A percentile compares a stretch with the other conserved stretches of the same genome.
Evolutionary conservation across 139 green algal species (phyloP).

Genomic region (Closterium sp.): DNA sequence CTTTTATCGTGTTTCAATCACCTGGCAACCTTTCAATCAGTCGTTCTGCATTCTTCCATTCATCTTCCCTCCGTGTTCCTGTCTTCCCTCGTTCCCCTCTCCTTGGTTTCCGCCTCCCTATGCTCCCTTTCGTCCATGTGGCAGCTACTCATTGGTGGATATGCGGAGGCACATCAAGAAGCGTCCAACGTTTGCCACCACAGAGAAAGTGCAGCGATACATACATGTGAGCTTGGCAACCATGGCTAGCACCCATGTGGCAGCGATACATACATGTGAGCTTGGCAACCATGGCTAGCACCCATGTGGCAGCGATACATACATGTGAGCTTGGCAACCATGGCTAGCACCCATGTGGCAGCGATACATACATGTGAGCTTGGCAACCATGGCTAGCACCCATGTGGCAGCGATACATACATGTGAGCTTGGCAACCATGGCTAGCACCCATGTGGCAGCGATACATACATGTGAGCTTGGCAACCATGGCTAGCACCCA

Average conservation of each 20-base stretch:
- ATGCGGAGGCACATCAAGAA: conserved; percentile 47
- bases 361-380: conserved; percentile 26
- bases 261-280: conserved; percentile 31
- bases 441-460: too few species aligned
- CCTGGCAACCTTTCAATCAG: neutral
- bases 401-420: conserved; percentile 31
- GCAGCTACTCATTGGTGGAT: conserved; percentile 23
- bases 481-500: too few species aligned
- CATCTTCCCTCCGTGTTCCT: neutral
- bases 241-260: too few species aligned
- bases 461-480: conserved; percentile 28
- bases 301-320: conserved; percentile 39
- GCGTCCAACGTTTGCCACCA: conserved; percentile 32
- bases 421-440: too few species aligned
- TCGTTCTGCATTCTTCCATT: neutral
- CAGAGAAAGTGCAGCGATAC: conserved; percentile 41
- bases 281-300: too few species aligned
- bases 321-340: too few species aligned
- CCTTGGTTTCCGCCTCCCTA: neutral
- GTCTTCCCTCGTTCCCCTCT: neutral
- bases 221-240: too few species aligned
- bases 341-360: too few species aligned
- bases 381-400: too few species aligned
- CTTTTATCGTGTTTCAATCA: too few species aligned
- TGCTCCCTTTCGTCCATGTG: neutral